Conservation (phyloP, 129 eudicot genomes). For the Logfia minima region DNA sequence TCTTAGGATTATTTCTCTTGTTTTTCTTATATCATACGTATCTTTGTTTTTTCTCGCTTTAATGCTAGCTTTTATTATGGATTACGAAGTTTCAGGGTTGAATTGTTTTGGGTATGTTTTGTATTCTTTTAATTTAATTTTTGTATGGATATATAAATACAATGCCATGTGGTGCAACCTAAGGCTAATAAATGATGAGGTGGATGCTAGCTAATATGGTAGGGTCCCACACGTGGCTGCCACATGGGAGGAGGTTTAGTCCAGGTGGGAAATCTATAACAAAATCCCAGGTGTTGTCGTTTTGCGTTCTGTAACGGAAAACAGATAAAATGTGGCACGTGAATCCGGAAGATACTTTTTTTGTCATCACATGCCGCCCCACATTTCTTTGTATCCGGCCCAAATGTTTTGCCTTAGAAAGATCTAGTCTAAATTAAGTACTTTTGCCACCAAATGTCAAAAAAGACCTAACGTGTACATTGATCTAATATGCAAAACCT, state of each 20-base stretch:
- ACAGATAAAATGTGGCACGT: slow-evolving; percentile 19
- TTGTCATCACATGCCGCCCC: slow-evolving; percentile 32
- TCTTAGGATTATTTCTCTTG: too few relatives aligned
- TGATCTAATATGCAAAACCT: too few relatives aligned
- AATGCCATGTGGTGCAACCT: slow-evolving; percentile 27
- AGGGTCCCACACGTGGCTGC: slow-evolving; percentile 40
- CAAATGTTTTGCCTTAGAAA: background rate
- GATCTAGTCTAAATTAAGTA: too few relatives aligned
- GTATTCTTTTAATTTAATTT: background rate
- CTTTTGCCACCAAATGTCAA: background rate
- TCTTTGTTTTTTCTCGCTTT: background rate
- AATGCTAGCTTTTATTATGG: background rate
- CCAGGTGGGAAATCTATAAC: slow-evolving; percentile 38
- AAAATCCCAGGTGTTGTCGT: slow-evolving; percentile 30
- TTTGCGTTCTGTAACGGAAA: slow-evolving; percentile 15
- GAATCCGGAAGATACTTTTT: slow-evolving; percentile 8
- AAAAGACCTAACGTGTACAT: too few relatives aligned
- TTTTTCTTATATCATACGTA: too few relatives aligned
- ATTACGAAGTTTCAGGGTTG: background rate
- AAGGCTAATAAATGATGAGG: slow-evolving; percentile 36
- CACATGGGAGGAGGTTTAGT: slow-evolving; percentile 28
- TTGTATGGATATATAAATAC: background rate
- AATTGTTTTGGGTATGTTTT: background rate
- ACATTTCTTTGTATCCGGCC: slow-evolving; percentile 25
- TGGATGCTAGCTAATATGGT: slow-evolving; percentile 38